These are phyloP conservation scores for Salix exigua DNA, from an alignment of 345 rosid species.

Conservation along the genomic window DNA sequence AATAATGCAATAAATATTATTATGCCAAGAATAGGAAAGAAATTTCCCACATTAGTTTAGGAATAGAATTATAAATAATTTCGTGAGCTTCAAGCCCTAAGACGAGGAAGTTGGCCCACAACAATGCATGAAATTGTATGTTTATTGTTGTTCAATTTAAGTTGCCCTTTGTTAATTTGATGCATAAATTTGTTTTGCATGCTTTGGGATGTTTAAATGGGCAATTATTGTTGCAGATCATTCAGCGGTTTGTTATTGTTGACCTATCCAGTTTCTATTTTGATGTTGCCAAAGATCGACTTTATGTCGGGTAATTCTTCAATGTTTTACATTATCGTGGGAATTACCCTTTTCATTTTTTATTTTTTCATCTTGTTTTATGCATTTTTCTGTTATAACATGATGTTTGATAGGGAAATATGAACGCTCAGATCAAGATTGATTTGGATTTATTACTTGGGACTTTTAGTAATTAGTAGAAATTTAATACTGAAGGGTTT, in stretches of 20 bases:
- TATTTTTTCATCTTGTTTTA: neutral
- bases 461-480: too few species aligned
- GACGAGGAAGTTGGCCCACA: neutral
- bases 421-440: too few species aligned
- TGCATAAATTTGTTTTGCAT: constrained; percentile 2
- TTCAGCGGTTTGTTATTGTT: constrained; percentile 79
- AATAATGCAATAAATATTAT: too few species aligned
- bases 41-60: neutral
- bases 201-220: neutral
- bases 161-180: neutral
- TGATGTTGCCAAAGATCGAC: constrained; percentile 93
- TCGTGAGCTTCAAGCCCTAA: neutral
- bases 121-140: neutral
- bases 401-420: too few species aligned
- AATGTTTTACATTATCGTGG: neutral
- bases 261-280: constrained; percentile 94
- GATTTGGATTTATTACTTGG: too few species aligned
- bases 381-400: too few species aligned
- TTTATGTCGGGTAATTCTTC: constrained; percentile 80
- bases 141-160: neutral
- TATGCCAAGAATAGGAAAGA: too few species aligned
- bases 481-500: too few species aligned
- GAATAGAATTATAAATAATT: neutral
- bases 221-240: constrained; percentile 47
- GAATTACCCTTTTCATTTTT: neutral